phyloP scores from a whole-genome alignment of 495 filamentous ascomycete species.

The Halenospora varia region DNA sequence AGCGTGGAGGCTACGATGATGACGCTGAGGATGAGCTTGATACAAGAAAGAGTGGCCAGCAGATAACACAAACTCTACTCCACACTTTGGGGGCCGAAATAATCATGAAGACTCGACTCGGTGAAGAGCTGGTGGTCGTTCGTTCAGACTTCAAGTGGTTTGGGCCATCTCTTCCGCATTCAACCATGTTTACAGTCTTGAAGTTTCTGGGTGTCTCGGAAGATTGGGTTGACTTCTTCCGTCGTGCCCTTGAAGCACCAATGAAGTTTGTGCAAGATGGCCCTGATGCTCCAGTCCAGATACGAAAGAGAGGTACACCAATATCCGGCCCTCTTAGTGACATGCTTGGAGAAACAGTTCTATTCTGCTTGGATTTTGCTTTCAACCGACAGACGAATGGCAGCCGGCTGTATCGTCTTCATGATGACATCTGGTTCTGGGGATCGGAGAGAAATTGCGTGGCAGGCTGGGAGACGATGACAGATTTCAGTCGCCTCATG shows the following conservation, averaged over 20 bases:
- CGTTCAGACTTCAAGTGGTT: slow-evolving; percentile 64
- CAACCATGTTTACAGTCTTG: slow-evolving; percentile 52
- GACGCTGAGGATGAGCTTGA: slow-evolving; percentile 23
- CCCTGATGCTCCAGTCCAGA: slow-evolving; percentile 33
- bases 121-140: slow-evolving; percentile 54
- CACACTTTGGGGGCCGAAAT: slow-evolving; percentile 57
- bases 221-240: slow-evolving; percentile 59
- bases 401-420: slow-evolving; percentile 56
- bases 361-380: slow-evolving; percentile 65
- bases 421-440: slow-evolving; percentile 71
- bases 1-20: slow-evolving; percentile 14
- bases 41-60: slow-evolving; percentile 14
- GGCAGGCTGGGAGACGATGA: slow-evolving; percentile 56
- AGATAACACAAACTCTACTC: slow-evolving; percentile 57
- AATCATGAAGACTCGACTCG: slow-evolving; percentile 46
- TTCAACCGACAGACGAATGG: slow-evolving; percentile 58
- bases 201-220: slow-evolving; percentile 57
- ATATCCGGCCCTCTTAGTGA: slow-evolving; percentile 60
- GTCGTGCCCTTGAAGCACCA: slow-evolving; percentile 55
- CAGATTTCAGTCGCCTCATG: slow-evolving; percentile 47
- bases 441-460: slow-evolving; percentile 50
- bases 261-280: slow-evolving; percentile 53
- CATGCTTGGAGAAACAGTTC: slow-evolving; percentile 55
- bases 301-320: slow-evolving; percentile 54
- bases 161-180: slow-evolving; percentile 56